phyloP scores from a whole-genome alignment of 2,329 filamentous ascomycete genomes.

The Verticillium isaacii region DNA sequence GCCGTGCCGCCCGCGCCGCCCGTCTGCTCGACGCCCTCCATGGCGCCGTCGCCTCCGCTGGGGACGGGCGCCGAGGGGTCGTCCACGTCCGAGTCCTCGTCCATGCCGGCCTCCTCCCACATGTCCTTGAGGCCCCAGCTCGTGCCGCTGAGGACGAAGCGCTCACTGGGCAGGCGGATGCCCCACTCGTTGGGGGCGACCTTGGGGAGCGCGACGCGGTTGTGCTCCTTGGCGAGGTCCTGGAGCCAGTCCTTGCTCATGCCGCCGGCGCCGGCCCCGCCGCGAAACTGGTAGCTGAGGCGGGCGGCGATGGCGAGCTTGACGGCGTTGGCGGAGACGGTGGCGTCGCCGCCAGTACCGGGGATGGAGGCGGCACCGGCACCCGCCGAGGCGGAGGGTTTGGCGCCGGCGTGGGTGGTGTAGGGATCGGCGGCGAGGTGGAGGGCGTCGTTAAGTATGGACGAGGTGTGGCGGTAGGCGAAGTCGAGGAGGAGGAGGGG shows the following conservation, averaged over 20 bases:
- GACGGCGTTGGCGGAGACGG: slow-evolving; percentile 62
- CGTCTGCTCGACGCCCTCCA: slow-evolving; percentile 41
- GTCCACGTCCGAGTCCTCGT: slow-evolving; percentile 36
- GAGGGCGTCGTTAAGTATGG: slow-evolving; percentile 65
- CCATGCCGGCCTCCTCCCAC: slow-evolving; percentile 44
- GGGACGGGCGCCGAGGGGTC: slow-evolving; percentile 31
- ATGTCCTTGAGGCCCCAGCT: slow-evolving; percentile 60
- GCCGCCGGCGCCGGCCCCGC: slow-evolving; percentile 46
- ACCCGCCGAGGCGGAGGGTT: slow-evolving; percentile 44
- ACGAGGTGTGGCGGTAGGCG: slow-evolving; percentile 75
- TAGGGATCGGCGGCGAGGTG: slow-evolving; percentile 67
- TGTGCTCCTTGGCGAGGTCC: slow-evolving; percentile 68
- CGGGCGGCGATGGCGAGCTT: slow-evolving; percentile 68
- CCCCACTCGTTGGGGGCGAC: slow-evolving; percentile 64
- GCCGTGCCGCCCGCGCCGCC: slow-evolving; percentile 29
- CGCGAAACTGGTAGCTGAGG: slow-evolving; percentile 64
- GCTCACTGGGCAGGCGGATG: slow-evolving; percentile 60
- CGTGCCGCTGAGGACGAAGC: slow-evolving; percentile 62
- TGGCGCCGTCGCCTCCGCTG: slow-evolving; percentile 36
- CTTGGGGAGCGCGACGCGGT: slow-evolving; percentile 60
- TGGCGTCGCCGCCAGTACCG: slow-evolving; percentile 41
- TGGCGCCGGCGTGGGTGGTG: slow-evolving; percentile 49
- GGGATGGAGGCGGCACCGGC: slow-evolving; percentile 39
- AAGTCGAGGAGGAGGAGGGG: slow-evolving; percentile 81
- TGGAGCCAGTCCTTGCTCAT: slow-evolving; percentile 71